Base-by-base conservation (phyloP, 2,329 filamentous ascomycete species). In the Ascochyta pisi region DNA sequence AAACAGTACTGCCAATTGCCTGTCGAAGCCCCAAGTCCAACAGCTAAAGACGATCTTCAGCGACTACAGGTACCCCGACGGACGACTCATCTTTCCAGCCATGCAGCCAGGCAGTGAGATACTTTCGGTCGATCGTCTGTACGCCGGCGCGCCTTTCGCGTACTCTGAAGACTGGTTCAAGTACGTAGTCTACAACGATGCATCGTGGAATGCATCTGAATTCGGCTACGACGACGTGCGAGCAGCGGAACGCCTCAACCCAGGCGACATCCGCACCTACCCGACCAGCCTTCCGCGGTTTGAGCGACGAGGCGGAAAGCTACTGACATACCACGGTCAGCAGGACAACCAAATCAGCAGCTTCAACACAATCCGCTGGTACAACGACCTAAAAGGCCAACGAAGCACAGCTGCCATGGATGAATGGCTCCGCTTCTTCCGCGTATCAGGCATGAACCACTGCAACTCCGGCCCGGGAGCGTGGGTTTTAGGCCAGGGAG, bases 361-460 rank as follows among this genome's bases (percentile, higher is more conserved):
- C 4, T 74, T 75, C 37, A 79, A 78, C 51, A 76, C 74, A 3
- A 73, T 76, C 19, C 69, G 77, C 16, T 82, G 80, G 71, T 82
- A 82, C 67, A 68, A 79, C 42, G 70, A 79, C 35, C 67, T 82
- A 2, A 46, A 54, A 3, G 62, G 57, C 0, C n/a, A 19, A 3
- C 50, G 48, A 2, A 61, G 50, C 13, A 57, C 60, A 16, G 47
- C 37, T 0, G 40, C 39, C 1, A 64, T 69, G 60, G 57, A 63
- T 29, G 60, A 68, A 2, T 81, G 78, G 60, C 70, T 79, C 50
- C 76, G 82, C 23, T 79, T 78, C 68, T 85, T 85, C 73, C 76
- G 78, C 35, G 79, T 80, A 63, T 79, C 68, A 39, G 83, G 83
- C 4, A 82, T 84, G 80, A 73, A 70, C 7, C 83, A 85, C 68